Evolutionary conservation across 805 yeast genomes (phyloP).

Genomic region (Sugiyamaella americana): DNA sequence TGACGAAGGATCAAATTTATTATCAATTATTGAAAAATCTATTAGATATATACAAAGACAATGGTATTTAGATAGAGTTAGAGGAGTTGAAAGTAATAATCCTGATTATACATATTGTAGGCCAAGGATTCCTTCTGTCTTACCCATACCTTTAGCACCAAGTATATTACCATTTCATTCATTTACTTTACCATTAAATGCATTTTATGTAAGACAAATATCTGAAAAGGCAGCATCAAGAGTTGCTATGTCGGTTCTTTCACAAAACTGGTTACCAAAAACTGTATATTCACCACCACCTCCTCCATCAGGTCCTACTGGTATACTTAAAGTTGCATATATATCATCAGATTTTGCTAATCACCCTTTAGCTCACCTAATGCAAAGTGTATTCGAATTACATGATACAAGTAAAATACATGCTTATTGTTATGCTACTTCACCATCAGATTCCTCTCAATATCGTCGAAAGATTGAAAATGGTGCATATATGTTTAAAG

Average conservation of each 20-base stretch:
- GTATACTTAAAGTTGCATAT: slow-evolving; percentile 28
- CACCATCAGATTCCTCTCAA: slow-evolving; percentile 25
- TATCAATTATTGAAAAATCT: slow-evolving; percentile 23
- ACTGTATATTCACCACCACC: slow-evolving; percentile 30
- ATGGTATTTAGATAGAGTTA: slow-evolving; percentile 22
- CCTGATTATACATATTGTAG: slow-evolving; percentile 13
- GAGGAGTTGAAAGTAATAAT: neutral
- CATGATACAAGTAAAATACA: slow-evolving; percentile 24
- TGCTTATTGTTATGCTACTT: slow-evolving; percentile 29
- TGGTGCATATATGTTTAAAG: slow-evolving; percentile 24
- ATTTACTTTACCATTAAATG: slow-evolving; percentile 28
- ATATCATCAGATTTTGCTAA: slow-evolving; percentile 31
- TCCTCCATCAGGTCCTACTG: slow-evolving; percentile 13
- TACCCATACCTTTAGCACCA: slow-evolving; percentile 27
- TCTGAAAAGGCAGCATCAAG: slow-evolving; percentile 26
- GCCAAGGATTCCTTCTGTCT: slow-evolving; percentile 23
- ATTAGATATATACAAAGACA: slow-evolving; percentile 22
- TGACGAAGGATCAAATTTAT: slow-evolving; percentile 27
- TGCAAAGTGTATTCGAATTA: slow-evolving; percentile 32
- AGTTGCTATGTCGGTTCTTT: slow-evolving; percentile 22
- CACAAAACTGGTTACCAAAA: slow-evolving; percentile 27
- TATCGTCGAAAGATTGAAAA: slow-evolving; percentile 26
- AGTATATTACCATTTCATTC: slow-evolving; percentile 32
- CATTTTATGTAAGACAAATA: slow-evolving; percentile 24
- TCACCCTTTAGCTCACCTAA: slow-evolving; percentile 32